phyloP scores from a whole-genome alignment of 257 asterid species.

The Plantago elongata region DNA sequence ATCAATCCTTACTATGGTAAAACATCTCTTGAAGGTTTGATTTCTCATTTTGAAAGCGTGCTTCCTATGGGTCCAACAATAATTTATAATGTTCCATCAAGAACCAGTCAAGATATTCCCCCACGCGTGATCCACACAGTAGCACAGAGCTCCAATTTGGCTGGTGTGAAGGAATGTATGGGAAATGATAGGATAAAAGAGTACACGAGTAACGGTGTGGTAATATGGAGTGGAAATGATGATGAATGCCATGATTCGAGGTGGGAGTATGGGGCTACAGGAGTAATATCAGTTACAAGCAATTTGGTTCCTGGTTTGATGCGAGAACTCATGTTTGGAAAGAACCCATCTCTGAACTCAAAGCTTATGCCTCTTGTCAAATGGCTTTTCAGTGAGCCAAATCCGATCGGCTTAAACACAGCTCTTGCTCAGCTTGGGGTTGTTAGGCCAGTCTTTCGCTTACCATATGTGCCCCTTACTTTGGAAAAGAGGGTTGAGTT shows the following conservation, averaged over 20 bases:
- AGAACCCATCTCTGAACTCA: constrained; percentile 44
- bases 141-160: constrained; percentile 55
- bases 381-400: constrained; percentile 77
- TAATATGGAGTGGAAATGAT: constrained; percentile 87
- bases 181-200: constrained; percentile 64
- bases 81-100: constrained; percentile 77
- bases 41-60: constrained; percentile 64
- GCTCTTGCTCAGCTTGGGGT: constrained; percentile 93
- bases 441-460: constrained; percentile 68
- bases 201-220: constrained; percentile 50
- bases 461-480: constrained; percentile 76
- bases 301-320: constrained; percentile 76
- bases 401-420: constrained; percentile 72
- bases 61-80: constrained; percentile 92
- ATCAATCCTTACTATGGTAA: constrained; percentile 90
- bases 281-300: constrained; percentile 79
- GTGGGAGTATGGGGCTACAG: constrained; percentile 68
- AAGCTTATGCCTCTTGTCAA: constrained; percentile 50
- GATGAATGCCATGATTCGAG: constrained; percentile 82
- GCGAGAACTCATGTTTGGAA: constrained; percentile 64
- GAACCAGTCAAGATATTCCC: constrained; percentile 82
- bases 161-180: constrained; percentile 80
- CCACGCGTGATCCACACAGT: constrained; percentile 42
- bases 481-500: constrained; percentile 69
- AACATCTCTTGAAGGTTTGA: constrained; percentile 69